phyloP scores from a whole-genome alignment of 2,329 filamentous ascomycete species.

The Tolypocladium inflatum region DNA sequence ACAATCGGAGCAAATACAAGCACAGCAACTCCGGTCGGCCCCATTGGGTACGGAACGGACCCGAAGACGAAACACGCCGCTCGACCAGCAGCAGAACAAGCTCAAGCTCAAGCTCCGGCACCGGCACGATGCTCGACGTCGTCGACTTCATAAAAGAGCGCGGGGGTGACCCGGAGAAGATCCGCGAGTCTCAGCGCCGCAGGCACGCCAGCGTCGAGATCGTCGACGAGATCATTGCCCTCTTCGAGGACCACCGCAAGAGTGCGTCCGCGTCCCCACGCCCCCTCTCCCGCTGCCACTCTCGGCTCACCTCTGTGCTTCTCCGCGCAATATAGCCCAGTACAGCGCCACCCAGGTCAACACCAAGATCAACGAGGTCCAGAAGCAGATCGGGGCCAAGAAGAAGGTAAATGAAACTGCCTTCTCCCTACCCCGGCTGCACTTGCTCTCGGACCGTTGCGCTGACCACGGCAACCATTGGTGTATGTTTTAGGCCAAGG shows the following conservation, averaged over 20 bases:
- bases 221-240: conserved; percentile 81
- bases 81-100: background rate
- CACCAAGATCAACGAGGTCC: conserved; percentile 75
- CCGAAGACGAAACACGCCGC: background rate
- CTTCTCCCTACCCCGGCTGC: background rate
- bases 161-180: conserved; percentile 83
- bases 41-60: background rate
- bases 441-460: background rate
- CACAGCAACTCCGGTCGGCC: background rate
- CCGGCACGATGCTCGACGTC: conserved; percentile 58
- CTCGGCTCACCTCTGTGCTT: background rate
- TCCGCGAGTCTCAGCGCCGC: conserved; percentile 82
- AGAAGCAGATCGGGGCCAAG: conserved; percentile 84
- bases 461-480: background rate
- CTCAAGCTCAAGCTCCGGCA: background rate
- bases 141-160: conserved; percentile 75
- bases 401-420: conserved; percentile 57
- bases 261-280: conserved; percentile 37
- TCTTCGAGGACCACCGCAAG: conserved; percentile 78
- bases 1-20: background rate
- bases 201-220: conserved; percentile 71
- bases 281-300: background rate
- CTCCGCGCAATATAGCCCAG: conserved; percentile 34
- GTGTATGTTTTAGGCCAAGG: conserved; percentile 54
- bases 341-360: conserved; percentile 74